phyloP scores from a whole-genome alignment of 2,329 filamentous ascomycete species.

The Tolypocladium inflatum region DNA sequence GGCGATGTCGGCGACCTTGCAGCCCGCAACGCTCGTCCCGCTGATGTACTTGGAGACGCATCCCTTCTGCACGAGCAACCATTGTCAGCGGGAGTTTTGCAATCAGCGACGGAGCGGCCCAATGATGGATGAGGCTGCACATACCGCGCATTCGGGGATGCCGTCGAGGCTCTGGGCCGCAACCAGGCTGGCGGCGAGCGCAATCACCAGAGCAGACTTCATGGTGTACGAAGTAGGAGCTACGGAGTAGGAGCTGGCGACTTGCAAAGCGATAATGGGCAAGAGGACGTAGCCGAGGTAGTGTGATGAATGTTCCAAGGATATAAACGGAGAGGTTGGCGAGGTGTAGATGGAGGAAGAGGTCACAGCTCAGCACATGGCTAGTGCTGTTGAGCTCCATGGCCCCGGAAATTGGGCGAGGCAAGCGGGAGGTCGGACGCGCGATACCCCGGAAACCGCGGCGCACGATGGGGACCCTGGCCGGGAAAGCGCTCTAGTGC shows the following conservation, averaged over 20 bases:
- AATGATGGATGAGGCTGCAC: slow-evolving; percentile 7
- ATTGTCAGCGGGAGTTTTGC: not conserved
- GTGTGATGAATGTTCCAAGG: not conserved
- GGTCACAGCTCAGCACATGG: not conserved
- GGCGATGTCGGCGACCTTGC: slow-evolving; percentile 25
- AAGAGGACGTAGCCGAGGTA: not conserved
- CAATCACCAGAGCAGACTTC: slow-evolving; percentile 23
- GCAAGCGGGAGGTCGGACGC: not conserved
- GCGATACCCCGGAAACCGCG: not conserved
- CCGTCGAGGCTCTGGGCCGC: slow-evolving; percentile 20
- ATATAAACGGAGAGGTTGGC: no score
- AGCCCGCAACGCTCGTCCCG: slow-evolving; percentile 25
- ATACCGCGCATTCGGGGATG: slow-evolving; percentile 29
- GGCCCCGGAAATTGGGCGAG: not conserved
- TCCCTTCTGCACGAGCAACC: slow-evolving; percentile 12
- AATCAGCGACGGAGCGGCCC: not conserved
- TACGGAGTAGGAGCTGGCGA: not conserved
- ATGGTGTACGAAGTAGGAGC: slow-evolving; percentile 14
- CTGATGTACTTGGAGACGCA: slow-evolving; percentile 24
- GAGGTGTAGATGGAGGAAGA: no score
- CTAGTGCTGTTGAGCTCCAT: not conserved
- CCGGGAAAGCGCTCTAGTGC: not conserved
- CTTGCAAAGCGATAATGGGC: not conserved
- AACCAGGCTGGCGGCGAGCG: slow-evolving; percentile 20
- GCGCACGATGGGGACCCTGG: not conserved